Evolutionary conservation across 2,329 filamentous ascomycete species (phyloP).

Genomic region (Achaetomium macrosporum): DNA sequence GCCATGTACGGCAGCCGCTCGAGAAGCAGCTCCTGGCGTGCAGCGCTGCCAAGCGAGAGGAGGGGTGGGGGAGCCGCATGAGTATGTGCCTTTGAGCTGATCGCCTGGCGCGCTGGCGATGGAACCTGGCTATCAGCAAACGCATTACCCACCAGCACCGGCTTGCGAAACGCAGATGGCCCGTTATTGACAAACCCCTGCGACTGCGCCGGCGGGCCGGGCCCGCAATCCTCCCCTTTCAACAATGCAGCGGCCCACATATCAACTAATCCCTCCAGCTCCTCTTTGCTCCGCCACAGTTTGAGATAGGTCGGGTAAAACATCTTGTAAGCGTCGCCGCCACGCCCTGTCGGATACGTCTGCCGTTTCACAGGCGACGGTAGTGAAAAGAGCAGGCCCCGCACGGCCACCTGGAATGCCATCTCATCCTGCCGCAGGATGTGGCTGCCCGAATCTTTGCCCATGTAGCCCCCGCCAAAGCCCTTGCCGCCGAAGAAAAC

Average conservation of each 20-base stretch:
- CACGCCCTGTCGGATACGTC: slow-evolving; percentile 35
- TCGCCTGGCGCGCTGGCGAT: slow-evolving; percentile 14
- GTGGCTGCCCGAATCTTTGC: slow-evolving; percentile 59
- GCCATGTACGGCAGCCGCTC: slow-evolving; percentile 84
- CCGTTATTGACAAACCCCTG: slow-evolving; percentile 3
- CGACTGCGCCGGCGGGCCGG: slow-evolving; percentile 24
- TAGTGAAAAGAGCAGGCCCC: slow-evolving; percentile 77
- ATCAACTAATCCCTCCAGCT: slow-evolving; percentile 68
- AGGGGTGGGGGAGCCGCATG: slow-evolving; percentile 32
- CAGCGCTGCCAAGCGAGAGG: slow-evolving; percentile 58
- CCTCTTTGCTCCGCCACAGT: slow-evolving; percentile 77
- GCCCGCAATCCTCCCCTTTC: slow-evolving; percentile 42
- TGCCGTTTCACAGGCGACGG: slow-evolving; percentile 79
- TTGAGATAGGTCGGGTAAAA: slow-evolving; percentile 83
- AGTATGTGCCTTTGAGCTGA: not conserved
- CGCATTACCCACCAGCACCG: not conserved
- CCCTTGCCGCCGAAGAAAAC: slow-evolving; percentile 60
- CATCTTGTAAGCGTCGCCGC: slow-evolving; percentile 73
- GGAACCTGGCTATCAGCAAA: not conserved
- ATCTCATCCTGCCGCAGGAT: slow-evolving; percentile 88
- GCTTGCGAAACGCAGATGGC: slow-evolving; percentile 10
- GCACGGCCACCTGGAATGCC: slow-evolving; percentile 82
- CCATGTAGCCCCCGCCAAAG: slow-evolving; percentile 39
- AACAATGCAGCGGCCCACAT: slow-evolving; percentile 59
- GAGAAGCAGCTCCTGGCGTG: slow-evolving; percentile 68